Evolutionary conservation across 2,329 filamentous ascomycete species (phyloP).

Genomic region (Knoxdaviesia capensis): DNA sequence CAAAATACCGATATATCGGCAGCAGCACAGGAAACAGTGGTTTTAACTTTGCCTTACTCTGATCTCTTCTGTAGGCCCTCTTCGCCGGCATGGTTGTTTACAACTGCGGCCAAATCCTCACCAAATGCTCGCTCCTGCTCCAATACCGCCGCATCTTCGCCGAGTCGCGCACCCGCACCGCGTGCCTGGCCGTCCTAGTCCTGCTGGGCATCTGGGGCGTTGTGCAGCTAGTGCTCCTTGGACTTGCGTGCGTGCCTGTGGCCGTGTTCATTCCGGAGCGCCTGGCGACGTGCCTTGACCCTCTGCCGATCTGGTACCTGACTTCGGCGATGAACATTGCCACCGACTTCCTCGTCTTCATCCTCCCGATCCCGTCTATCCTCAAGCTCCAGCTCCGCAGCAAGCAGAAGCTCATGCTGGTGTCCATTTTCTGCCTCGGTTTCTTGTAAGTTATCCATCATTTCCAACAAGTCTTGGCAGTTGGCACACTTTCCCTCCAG

Average conservation of each 20-base stretch:
- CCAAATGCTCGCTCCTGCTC: conserved; percentile 13
- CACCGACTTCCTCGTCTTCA: conserved; percentile 16
- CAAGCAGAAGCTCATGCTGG: conserved; percentile 10
- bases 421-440: conserved; percentile 12
- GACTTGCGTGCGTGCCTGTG: conserved; percentile 11
- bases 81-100: conserved; percentile 10
- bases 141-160: conserved; percentile 14
- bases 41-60: too few species aligned
- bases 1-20: too few species aligned
- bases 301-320: conserved; percentile 13
- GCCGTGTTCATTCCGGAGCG: conserved; percentile 8
- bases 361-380: conserved; percentile 17
- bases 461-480: too few species aligned
- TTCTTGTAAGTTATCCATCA: conserved; percentile 10
- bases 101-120: conserved; percentile 12
- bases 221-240: conserved; percentile 9
- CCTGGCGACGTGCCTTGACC: conserved; percentile 10
- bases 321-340: conserved; percentile 15
- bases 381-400: conserved; percentile 13
- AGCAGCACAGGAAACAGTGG: too few species aligned
- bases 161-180: conserved; percentile 5
- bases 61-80: conserved; percentile 1
- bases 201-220: conserved; percentile 10
- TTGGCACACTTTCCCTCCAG: too few species aligned
- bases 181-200: conserved; percentile 11